Evolutionary conservation across 2,329 filamentous ascomycete genomes (phyloP).

Genomic region (Onygena corvina): DNA sequence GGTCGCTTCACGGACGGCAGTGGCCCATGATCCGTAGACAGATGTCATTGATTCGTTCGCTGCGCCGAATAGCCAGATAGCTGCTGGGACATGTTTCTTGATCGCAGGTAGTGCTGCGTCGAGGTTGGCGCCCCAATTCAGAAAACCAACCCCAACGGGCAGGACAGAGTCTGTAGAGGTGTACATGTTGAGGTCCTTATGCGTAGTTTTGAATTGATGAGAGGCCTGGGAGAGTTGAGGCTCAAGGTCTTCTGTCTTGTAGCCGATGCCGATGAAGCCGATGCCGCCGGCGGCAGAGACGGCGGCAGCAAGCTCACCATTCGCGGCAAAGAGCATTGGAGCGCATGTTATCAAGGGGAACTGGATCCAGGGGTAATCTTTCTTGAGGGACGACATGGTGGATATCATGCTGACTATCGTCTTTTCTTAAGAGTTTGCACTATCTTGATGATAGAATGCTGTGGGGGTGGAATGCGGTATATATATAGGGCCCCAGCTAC

Average conservation of each 20-base stretch:
- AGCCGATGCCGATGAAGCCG: conserved; percentile 50
- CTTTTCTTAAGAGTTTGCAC: not conserved
- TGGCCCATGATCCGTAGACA: conserved; percentile 28
- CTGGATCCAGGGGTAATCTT: conserved; percentile 47
- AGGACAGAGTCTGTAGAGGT: conserved; percentile 15
- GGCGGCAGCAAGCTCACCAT: conserved; percentile 45
- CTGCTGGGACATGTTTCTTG: conserved; percentile 25
- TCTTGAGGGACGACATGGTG: conserved; percentile 8
- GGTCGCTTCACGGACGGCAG: conserved; percentile 29
- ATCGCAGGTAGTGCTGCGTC: conserved; percentile 22
- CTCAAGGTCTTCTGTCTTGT: conserved; percentile 24
- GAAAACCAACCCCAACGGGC: conserved; percentile 32
- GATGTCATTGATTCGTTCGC: conserved; percentile 19
- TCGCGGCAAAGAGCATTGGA: conserved; percentile 56
- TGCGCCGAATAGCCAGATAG: conserved; percentile 33
- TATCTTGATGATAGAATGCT: not conserved
- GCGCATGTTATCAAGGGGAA: conserved; percentile 49
- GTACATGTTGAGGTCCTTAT: not conserved
- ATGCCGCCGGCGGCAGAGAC: conserved; percentile 46
- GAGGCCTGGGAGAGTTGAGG: conserved; percentile 22
- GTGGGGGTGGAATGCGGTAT: not conserved
- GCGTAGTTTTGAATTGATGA: conserved; percentile 15
- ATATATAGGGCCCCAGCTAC: not conserved
- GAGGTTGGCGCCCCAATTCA: conserved; percentile 29
- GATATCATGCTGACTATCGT: not conserved